Base-by-base conservation (phyloP, 75 land plant species). In the Pinus albicaulis region DNA sequence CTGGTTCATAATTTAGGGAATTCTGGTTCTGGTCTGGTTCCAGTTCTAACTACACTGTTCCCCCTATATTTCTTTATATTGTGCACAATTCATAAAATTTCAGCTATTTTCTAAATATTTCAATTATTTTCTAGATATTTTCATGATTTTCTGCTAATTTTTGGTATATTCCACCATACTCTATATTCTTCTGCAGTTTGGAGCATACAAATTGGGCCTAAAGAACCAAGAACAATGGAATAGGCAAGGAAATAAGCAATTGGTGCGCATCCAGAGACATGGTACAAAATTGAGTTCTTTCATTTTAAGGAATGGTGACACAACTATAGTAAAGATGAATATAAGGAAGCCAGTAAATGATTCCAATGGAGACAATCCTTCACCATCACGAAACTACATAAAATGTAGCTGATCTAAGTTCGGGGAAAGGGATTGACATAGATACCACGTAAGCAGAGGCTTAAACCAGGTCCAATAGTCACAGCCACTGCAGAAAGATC, bases 381-480 rank as follows among this genome's bases (percentile, higher is more conserved):
- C 25, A 60, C 63, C 28, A 19, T 14, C 59, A 10, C 2, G 25
- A 12, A 60, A 24, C 23, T 26, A 60, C 25, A 26, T 24, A 60
- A 60, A 13, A 24, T 23, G 61, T n/a, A 3, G 25, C 25, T 23
- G 5, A 38, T 6, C 41, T 38, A 44, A 48, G 11, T 10, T 48
- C 1, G 12, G 53, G 53, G 53, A 10, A 10, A 48, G 53, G 11
- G 53, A 48, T 48, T 48, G 10, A 48, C 53, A 48, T 48, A 10
- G 0, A 10, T 52, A 86, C 99, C 95, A 24, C 90, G 88, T 56
- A 96, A 79, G 77, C 99, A 95, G 71, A 95, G 91, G 84, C 99
- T 90, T 69, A 98, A 82, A 52, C 99, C 99, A 76, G 96, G 99
- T 52, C 99, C 99, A 82, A 98, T 98, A 2, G 99, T 98, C 61